phyloP scores from a whole-genome alignment of 768 basidiomycete genomes.

The Ramaria sp. region DNA sequence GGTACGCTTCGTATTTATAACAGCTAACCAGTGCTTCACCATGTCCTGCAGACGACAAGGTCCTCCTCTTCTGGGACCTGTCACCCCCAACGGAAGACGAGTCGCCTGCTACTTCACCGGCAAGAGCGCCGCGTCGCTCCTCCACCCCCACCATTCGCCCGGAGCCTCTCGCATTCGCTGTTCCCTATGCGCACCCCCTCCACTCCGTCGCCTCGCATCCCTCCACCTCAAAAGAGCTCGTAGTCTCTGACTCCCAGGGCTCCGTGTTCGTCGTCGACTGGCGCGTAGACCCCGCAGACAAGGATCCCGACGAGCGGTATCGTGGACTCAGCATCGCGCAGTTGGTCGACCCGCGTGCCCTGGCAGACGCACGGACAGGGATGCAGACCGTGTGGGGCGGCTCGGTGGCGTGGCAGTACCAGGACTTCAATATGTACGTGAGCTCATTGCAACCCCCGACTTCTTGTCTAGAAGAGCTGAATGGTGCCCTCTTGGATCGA shows the following conservation, averaged over 20 bases:
- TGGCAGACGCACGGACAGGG: constrained; percentile 43
- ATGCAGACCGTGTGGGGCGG: constrained; percentile 37
- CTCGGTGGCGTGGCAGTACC: constrained; percentile 59
- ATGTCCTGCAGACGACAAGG: constrained; percentile 51
- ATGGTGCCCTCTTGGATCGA: no score
- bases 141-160: constrained; percentile 29
- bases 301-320: constrained; percentile 35
- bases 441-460: no score
- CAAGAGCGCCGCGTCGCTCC: constrained; percentile 20
- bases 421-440: constrained; percentile 61
- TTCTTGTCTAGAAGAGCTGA: no score
- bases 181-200: constrained; percentile 64
- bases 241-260: constrained; percentile 66
- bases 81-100: neutral
- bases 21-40: neutral
- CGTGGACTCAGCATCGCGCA: constrained; percentile 57
- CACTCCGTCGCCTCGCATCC: constrained; percentile 60
- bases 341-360: constrained; percentile 56
- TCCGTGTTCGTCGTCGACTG: constrained; percentile 74
- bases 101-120: constrained; percentile 28
- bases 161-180: constrained; percentile 70
- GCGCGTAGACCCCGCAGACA: constrained; percentile 54
- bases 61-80: constrained; percentile 85
- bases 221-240: constrained; percentile 63
- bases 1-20: constrained; percentile 28